Conservation (phyloP, 148 eudicot genomes). For the Selenicereus undatus region DNA sequence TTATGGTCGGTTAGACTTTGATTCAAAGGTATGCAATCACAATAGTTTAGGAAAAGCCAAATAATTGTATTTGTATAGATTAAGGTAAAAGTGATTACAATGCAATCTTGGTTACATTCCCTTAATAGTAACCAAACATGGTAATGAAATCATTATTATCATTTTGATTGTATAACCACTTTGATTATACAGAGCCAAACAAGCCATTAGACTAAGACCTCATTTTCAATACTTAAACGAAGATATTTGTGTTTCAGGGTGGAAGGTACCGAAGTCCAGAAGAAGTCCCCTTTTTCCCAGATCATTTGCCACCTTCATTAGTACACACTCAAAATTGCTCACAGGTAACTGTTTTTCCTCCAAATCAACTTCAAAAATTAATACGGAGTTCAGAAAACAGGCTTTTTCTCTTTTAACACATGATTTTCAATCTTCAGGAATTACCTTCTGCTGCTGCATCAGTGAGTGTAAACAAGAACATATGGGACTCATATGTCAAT, state of each 20-base stretch:
- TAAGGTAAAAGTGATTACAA: no score
- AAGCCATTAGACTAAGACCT: neutral
- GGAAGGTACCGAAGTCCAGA: constrained; percentile 84
- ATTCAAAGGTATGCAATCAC: no score
- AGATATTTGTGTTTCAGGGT: constrained; percentile 38
- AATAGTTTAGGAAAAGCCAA: no score
- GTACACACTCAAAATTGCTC: constrained; percentile 36
- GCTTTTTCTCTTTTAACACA: neutral
- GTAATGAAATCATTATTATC: no score
- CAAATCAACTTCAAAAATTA: neutral
- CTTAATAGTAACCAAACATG: no score
- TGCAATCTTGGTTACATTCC: no score
- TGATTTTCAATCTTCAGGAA: constrained; percentile 8
- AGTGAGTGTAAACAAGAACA: constrained; percentile 57
- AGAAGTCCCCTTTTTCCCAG: constrained; percentile 78
- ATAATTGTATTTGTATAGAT: no score
- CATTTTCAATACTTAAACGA: neutral
- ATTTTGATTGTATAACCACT: no score
- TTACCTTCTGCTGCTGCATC: constrained; percentile 47
- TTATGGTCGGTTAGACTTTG: no score
- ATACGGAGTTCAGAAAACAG: neutral
- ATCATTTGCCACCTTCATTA: constrained; percentile 41
- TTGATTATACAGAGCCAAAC: no score
- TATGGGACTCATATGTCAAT: constrained; percentile 64
- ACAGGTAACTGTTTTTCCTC: constrained; percentile 32